Percentiles rank a stretch among this genome's conserved stretches.
These are phyloP conservation scores for Viola odorata DNA, from an alignment of 345 rosid species.

Conservation along the genomic window DNA sequence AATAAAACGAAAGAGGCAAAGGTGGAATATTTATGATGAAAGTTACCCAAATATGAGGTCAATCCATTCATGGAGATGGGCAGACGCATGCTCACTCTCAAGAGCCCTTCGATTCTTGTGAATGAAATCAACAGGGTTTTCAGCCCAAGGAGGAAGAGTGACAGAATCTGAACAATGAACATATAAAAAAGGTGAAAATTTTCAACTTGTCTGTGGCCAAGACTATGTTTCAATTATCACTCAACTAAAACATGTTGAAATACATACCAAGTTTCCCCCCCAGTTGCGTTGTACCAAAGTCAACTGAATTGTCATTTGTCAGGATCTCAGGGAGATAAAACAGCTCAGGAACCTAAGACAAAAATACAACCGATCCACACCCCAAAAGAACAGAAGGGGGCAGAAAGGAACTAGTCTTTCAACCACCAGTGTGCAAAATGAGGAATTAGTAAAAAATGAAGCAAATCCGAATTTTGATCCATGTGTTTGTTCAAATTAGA, in stretches of 20 bases:
- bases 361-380: neutral
- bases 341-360: slow-evolving; percentile 84
- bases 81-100: slow-evolving; percentile 95
- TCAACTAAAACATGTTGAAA: neutral
- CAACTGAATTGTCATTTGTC: slow-evolving; percentile 79
- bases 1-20: neutral
- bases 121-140: slow-evolving; percentile 85
- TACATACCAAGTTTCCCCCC: slow-evolving; percentile 89
- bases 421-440: slow-evolving; percentile 9
- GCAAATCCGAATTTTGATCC: no score
- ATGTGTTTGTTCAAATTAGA: no score
- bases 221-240: neutral
- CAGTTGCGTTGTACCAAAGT: slow-evolving; percentile 88
- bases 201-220: neutral
- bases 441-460: no score
- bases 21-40: neutral
- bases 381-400: neutral
- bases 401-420: neutral
- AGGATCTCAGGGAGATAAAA: slow-evolving; percentile 94
- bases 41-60: slow-evolving; percentile 94
- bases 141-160: slow-evolving; percentile 94
- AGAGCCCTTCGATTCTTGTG: slow-evolving; percentile 92
- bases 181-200: neutral
- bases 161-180: slow-evolving; percentile 63
- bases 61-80: slow-evolving; percentile 96